Evolutionary conservation across 495 filamentous ascomycete genomes (phyloP).

Genomic region (Aspergillus biplanus): DNA sequence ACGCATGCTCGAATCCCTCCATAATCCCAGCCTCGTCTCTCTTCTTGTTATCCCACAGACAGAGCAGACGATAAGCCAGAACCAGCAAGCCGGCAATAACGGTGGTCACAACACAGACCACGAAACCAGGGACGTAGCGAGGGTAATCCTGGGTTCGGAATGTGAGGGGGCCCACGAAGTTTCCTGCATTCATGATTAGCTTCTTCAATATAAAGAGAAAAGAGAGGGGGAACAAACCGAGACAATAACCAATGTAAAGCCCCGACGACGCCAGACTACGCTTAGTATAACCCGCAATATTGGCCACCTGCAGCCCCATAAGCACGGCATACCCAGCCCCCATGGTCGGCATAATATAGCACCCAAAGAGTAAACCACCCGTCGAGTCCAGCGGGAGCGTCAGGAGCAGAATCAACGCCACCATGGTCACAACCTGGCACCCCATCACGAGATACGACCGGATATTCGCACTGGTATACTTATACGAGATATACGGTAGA

Average conservation of each 20-base stretch:
- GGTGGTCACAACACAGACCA: constrained; percentile 43
- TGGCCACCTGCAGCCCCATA: constrained; percentile 50
- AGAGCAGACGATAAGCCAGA: constrained; percentile 40
- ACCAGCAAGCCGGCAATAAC: constrained; percentile 31
- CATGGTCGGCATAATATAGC: constrained; percentile 39
- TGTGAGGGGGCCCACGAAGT: constrained; percentile 42
- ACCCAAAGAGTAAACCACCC: constrained; percentile 46
- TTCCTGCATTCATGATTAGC: constrained; percentile 21
- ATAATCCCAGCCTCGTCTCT: constrained; percentile 30
- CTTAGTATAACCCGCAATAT: constrained; percentile 52
- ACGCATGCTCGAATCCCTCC: constrained; percentile 46
- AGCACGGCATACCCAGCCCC: constrained; percentile 30
- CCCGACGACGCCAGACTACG: constrained; percentile 39
- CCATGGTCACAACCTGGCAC: constrained; percentile 27
- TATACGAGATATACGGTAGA: constrained; percentile 31
- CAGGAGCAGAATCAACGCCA: constrained; percentile 40
- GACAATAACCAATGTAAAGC: constrained; percentile 48
- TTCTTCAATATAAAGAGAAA: background rate
- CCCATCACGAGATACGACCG: constrained; percentile 17
- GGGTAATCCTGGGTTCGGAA: constrained; percentile 32
- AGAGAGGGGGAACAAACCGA: constrained; percentile 27
- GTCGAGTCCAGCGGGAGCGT: constrained; percentile 34
- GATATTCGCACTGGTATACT: constrained; percentile 18
- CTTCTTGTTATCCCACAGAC: constrained; percentile 34
- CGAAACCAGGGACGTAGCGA: constrained; percentile 41